Evolutionary conservation across 306 rosid species (phyloP).

Genomic region (Astragalus membranaceus): DNA sequence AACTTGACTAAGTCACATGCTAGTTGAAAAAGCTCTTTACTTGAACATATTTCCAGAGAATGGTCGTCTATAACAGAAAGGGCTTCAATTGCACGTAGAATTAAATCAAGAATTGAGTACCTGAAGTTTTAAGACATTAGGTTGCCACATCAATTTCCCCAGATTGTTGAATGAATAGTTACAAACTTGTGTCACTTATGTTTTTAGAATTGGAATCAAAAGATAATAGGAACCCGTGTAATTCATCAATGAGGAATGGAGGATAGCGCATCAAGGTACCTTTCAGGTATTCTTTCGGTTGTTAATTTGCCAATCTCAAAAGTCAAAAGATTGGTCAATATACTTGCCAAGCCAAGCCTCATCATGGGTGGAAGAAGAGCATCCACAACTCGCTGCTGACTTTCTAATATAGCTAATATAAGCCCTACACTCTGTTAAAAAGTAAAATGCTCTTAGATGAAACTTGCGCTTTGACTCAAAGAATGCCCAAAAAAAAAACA

Average conservation of each 20-base stretch:
- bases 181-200: background rate
- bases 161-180: background rate
- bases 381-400: constrained; percentile 45
- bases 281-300: constrained; percentile 62
- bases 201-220: constrained; percentile 10
- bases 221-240: constrained; percentile 5
- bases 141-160: constrained; percentile 10
- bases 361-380: constrained; percentile 58
- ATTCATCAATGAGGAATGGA: constrained; percentile 2
- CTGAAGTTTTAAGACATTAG: constrained; percentile 39
- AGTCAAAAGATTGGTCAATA: constrained; percentile 57
- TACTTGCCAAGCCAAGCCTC: constrained; percentile 73
- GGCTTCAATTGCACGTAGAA: constrained; percentile 70
- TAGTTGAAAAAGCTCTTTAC: constrained; percentile 55
- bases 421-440: constrained; percentile 62
- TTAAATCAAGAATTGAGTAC: constrained; percentile 64
- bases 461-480: constrained; percentile 4
- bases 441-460: constrained; percentile 18
- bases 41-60: constrained; percentile 72
- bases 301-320: constrained; percentile 53
- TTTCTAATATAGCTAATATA: constrained; percentile 65
- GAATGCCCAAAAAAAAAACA: background rate
- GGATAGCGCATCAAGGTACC: constrained; percentile 42
- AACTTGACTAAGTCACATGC: constrained; percentile 55
- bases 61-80: constrained; percentile 68